Base-by-base conservation (phyloP, 2,329 filamentous ascomycete genomes). In the Clarireedia hainanense region DNA sequence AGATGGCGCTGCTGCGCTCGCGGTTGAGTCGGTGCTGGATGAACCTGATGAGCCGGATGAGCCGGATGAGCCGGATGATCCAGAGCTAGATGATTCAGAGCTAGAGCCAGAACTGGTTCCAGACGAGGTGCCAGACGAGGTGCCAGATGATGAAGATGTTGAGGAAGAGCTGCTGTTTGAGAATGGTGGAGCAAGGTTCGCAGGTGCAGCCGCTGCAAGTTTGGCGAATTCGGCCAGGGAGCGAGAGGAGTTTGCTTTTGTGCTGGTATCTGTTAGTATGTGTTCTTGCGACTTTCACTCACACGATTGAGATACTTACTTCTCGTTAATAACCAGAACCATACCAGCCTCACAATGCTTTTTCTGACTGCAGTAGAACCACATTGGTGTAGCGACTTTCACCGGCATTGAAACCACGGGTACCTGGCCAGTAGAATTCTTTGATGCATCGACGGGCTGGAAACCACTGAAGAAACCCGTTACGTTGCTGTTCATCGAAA, bases 291-390 rank as follows among this genome's bases (percentile, higher is more conserved):
- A n/a, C 23, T 23, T 20, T 20, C 9, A 34, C 12, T 24, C 4
- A 9, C 0, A 34, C 24, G 12, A 15, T n/a, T n/a, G 23, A 43
- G 26, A 50, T 26, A 67, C 72, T 60, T 83, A 81, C 60, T 84
- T 75, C 58, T 78, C 73, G 36, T 77, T 71, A 43, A 85, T 78
- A 17, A 69, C 67, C 64, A 68, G 64, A 15, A 59, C 60, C 68
- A 70, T 70, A 4, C 68, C 68, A 5, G 52, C 58, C 57, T 90
- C 80, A 72, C 88, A 94, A 74, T 94, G 89, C 66, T 77, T 80
- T 47, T 69, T 83, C 70, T 90, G 85, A 30, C 82, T 83, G 73
- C 88, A 92, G 77, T 86, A 92, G 61, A 88, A 74, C 88, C 89
- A 94, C 61, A 91, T 76, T 30, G 89, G 88, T 55, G 78, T 85